A percentile compares a stretch with the other conserved stretches of the same genome.
These are phyloP conservation scores for Diaporthe eres DNA, from an alignment of 2,329 filamentous ascomycete species.

Conservation along the genomic window DNA sequence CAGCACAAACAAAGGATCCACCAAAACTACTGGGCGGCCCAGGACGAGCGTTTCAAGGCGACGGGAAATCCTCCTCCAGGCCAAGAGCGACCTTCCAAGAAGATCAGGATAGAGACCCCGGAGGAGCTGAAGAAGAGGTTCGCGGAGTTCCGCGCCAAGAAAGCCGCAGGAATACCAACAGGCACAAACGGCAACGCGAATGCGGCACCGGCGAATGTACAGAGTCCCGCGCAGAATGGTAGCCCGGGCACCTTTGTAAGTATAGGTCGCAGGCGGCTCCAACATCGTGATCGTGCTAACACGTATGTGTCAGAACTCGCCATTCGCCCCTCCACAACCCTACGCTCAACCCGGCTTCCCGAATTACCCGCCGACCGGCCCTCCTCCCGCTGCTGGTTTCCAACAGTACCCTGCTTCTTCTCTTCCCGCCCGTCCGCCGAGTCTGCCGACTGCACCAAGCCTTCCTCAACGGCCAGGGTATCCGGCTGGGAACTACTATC, in stretches of 20 bases:
- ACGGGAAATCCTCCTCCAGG: slow-evolving; percentile 88
- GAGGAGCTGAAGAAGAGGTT: slow-evolving; percentile 86
- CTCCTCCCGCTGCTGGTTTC: slow-evolving; percentile 49
- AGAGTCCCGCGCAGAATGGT: slow-evolving; percentile 65
- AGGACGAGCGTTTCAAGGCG: slow-evolving; percentile 83
- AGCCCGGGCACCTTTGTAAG: slow-evolving; percentile 73
- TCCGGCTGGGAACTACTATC: slow-evolving; percentile 44
- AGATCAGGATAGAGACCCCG: slow-evolving; percentile 79
- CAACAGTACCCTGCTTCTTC: slow-evolving; percentile 55
- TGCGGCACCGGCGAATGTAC: slow-evolving; percentile 66
- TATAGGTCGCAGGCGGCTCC: slow-evolving; percentile 45
- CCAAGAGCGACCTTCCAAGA: slow-evolving; percentile 74
- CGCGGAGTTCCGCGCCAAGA: slow-evolving; percentile 81
- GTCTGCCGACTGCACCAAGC: slow-evolving; percentile 44
- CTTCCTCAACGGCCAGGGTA: slow-evolving; percentile 51
- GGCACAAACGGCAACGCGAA: slow-evolving; percentile 67
- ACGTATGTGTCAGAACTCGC: slow-evolving; percentile 52
- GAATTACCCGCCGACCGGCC: slow-evolving; percentile 53
- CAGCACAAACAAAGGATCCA: slow-evolving; percentile 90
- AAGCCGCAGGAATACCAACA: slow-evolving; percentile 71
- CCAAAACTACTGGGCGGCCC: slow-evolving; percentile 86
- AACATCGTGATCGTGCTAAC: slow-evolving; percentile 44
- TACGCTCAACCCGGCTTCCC: slow-evolving; percentile 43
- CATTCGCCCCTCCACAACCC: slow-evolving; percentile 59
- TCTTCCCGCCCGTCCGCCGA: slow-evolving; percentile 63